Evolutionary conservation across 2,329 filamentous ascomycete species (phyloP), one percentile per base, ranked within the genome.

Genomic region (Fusarium udum): DNA sequence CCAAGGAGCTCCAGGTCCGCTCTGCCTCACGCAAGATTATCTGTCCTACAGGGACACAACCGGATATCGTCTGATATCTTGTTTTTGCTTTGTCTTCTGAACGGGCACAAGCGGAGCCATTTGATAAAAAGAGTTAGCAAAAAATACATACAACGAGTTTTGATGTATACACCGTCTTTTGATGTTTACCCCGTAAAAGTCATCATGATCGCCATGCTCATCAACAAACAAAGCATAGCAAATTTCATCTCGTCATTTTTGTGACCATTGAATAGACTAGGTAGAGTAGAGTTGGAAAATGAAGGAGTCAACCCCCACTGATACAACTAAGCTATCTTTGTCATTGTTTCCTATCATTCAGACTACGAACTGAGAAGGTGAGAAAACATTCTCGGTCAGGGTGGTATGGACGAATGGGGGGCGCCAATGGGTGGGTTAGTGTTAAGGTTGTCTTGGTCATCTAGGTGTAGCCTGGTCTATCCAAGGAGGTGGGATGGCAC

Each of bases 371-470:
- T 52, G 51, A 37, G 43, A 63, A 73, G 57, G 46, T 32, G 70
- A 58, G 52, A 60, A 55, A 49, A 48, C 62, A 75, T 64, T 48
- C 46, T 66, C 26, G 40, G 64, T 43, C 18, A 60, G 46, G 60
- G 67, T 75, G 67, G 73, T 76, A 69, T 67, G 68, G 37, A 36
- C 53, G 34, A 64, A 57, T 55, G 34, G 40, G 69, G 71, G 70
- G 67, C 15, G 40, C 64, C 62, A 65, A 63, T 66, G 39, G 28
- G 58, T 48, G 56, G 73, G 59, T 48, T 67, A 67, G 65, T 64
- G 67, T 71, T 62, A 63, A 74, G 51, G 69, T 66, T 63, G 61
- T 69, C 74, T 77, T 77, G 72, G 72, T 67, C 71, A 72, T 75
- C 57, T 60, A 43, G 59, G 67, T 57, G 57, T 67, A 67, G 64